These are phyloP conservation scores for Penicilliopsis zonata DNA, from an alignment of 495 filamentous ascomycete species.

Conservation along the genomic window DNA sequence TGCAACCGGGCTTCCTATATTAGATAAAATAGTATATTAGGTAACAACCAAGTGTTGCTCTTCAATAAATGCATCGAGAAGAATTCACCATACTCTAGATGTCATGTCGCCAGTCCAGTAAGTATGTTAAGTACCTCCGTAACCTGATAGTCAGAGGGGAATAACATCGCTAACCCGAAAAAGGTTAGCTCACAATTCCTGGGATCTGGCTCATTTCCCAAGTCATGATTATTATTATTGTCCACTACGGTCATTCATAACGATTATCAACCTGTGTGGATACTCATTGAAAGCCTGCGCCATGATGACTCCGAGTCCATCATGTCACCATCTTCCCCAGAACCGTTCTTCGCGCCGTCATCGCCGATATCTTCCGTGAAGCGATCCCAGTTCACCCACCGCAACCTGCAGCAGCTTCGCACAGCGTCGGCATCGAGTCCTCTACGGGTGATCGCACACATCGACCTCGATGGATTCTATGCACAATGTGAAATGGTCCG, in stretches of 20 bases:
- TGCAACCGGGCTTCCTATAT: too few relatives aligned
- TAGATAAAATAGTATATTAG: too few relatives aligned
- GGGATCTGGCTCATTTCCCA: too few relatives aligned
- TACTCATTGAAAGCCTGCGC: conserved; percentile 1
- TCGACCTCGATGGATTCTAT: conserved; percentile 97
- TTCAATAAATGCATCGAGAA: too few relatives aligned
- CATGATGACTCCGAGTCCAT: conserved; percentile 8
- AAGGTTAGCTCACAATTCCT: too few relatives aligned
- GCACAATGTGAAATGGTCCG: conserved; percentile 93
- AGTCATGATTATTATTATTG: too few relatives aligned
- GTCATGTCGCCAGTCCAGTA: too few relatives aligned
- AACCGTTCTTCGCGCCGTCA: conserved; percentile 13
- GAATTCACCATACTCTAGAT: too few relatives aligned
- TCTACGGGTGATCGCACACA: conserved; percentile 76
- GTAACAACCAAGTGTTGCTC: too few relatives aligned
- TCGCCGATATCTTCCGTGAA: conserved; percentile 25
- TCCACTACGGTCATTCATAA: neutral
- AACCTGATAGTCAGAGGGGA: too few relatives aligned
- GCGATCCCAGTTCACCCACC: conserved; percentile 70
- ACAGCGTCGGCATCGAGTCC: conserved; percentile 60
- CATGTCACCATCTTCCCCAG: conserved; percentile 19
- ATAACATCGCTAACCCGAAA: too few relatives aligned
- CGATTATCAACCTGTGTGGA: neutral
- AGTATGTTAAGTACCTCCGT: too few relatives aligned
- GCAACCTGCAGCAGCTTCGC: conserved; percentile 64